Conservation (phyloP, 495 filamentous ascomycete species). For the Hypoxylon trugodes region DNA sequence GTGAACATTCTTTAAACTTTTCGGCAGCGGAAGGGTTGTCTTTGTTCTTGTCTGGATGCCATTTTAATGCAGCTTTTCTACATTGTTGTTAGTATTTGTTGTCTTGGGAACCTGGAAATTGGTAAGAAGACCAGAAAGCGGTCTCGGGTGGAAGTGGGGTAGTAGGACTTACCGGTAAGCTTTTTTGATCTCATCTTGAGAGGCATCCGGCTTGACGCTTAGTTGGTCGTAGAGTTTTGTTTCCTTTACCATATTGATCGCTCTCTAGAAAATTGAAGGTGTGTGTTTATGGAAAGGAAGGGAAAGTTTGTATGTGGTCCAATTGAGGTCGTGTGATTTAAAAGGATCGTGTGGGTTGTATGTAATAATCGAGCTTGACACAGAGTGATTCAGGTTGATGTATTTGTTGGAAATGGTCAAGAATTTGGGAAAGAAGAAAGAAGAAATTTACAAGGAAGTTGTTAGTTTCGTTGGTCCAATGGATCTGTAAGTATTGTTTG, state of each 20-base stretch:
- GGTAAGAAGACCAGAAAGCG: slow-evolving; percentile 6
- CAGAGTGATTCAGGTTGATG: slow-evolving; percentile 1
- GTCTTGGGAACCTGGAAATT: slow-evolving; percentile 6
- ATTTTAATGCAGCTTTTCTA: slow-evolving; percentile 89
- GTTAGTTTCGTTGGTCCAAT: slow-evolving; percentile 11
- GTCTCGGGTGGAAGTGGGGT: slow-evolving; percentile 3
- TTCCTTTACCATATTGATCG: slow-evolving; percentile 78
- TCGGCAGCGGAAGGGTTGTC: slow-evolving; percentile 83
- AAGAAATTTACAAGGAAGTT: slow-evolving; percentile 19
- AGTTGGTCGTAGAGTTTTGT: slow-evolving; percentile 85
- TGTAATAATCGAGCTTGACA: slow-evolving; percentile 6
- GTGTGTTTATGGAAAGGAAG: not conserved
- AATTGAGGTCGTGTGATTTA: slow-evolving; percentile 8
- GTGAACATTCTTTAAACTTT: slow-evolving; percentile 94
- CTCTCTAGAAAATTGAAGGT: not conserved
- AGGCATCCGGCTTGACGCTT: slow-evolving; percentile 77
- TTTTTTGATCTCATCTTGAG: slow-evolving; percentile 96
- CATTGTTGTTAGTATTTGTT: slow-evolving; percentile 29
- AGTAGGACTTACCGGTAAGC: slow-evolving; percentile 83
- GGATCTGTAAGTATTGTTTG: not conserved
- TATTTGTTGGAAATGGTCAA: slow-evolving; percentile 1
- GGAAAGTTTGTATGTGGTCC: not conserved
- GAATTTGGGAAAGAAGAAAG: slow-evolving; percentile 8
- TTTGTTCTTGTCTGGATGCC: slow-evolving; percentile 97
- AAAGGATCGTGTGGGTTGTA: slow-evolving; percentile 5